Evolutionary conservation across 768 basidiomycete genomes (phyloP).

Genomic region (Pisolithus marmoratus): DNA sequence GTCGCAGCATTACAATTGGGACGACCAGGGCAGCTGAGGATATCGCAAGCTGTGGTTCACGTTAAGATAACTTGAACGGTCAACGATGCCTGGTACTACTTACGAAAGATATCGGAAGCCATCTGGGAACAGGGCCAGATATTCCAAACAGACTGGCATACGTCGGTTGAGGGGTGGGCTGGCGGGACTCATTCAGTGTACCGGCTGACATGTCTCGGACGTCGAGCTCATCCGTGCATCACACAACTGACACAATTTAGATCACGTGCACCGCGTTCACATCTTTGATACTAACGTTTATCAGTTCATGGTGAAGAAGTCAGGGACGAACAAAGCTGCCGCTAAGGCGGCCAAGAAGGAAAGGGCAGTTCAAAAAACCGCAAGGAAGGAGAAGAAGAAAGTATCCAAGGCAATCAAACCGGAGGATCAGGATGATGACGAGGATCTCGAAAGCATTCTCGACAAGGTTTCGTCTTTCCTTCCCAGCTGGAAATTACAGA

Average conservation of each 20-base stretch:
- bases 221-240: neutral
- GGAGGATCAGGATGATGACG: conserved; percentile 58
- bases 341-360: conserved; percentile 63
- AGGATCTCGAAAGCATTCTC: conserved; percentile 80
- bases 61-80: neutral
- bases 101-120: conserved; percentile 28
- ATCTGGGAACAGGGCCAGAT: conserved; percentile 16
- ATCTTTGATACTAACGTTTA: neutral
- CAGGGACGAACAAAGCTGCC: conserved; percentile 24
- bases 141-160: neutral
- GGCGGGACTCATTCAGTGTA: neutral
- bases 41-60: conserved; percentile 6
- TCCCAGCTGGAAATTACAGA: conserved; percentile 1
- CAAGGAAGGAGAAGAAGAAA: conserved; percentile 65
- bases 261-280: neutral
- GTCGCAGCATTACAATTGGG: conserved; percentile 9
- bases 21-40: conserved; percentile 9
- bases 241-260: too few species aligned
- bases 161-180: neutral
- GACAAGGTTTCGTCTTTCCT: conserved; percentile 50
- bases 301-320: conserved; percentile 14
- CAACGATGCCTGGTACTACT: neutral
- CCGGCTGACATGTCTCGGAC: neutral
- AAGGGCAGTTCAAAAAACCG: conserved; percentile 61
- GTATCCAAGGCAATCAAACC: conserved; percentile 40